Conservation (phyloP, 345 rosid genomes). For the Pistacia integerrima region DNA sequence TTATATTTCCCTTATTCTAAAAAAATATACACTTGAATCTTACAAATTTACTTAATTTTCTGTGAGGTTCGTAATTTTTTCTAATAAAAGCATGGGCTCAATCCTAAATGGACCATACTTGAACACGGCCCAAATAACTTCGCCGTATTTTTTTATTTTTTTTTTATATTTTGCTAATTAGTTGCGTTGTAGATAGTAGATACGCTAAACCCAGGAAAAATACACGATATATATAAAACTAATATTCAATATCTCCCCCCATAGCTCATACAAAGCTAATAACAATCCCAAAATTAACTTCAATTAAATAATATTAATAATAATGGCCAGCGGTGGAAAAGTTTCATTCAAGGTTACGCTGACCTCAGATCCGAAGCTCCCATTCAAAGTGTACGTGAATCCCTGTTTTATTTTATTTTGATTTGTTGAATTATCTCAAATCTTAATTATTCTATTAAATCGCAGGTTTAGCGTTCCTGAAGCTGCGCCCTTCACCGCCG, state of each 20-base stretch:
- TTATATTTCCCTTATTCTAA: too few species aligned
- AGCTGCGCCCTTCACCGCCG: slow-evolving; percentile 97
- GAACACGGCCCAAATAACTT: background rate
- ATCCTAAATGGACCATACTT: background rate
- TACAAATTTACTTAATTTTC: too few species aligned
- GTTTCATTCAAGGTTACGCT: slow-evolving; percentile 95
- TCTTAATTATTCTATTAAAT: slow-evolving; percentile 4
- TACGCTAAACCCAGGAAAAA: background rate
- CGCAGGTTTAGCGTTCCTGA: slow-evolving; percentile 95
- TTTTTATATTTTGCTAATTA: background rate
- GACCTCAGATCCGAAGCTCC: slow-evolving; percentile 98
- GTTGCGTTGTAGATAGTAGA: background rate
- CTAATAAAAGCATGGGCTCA: background rate
- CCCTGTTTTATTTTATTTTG: background rate
- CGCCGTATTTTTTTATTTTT: background rate
- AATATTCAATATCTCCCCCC: background rate
- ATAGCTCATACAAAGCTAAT: too few species aligned
- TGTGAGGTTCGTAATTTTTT: too few species aligned
- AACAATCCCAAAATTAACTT: too few species aligned
- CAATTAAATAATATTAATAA: background rate
- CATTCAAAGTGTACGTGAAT: slow-evolving; percentile 83
- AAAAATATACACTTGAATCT: too few species aligned
- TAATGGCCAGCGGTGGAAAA: slow-evolving; percentile 84
- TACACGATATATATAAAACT: too few species aligned
- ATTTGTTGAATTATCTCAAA: background rate